Percentiles rank a stretch among this genome's conserved stretches.
These are phyloP conservation scores for Aspergillus latus DNA, from an alignment of 2,329 filamentous ascomycete genomes.

Conservation along the genomic window DNA sequence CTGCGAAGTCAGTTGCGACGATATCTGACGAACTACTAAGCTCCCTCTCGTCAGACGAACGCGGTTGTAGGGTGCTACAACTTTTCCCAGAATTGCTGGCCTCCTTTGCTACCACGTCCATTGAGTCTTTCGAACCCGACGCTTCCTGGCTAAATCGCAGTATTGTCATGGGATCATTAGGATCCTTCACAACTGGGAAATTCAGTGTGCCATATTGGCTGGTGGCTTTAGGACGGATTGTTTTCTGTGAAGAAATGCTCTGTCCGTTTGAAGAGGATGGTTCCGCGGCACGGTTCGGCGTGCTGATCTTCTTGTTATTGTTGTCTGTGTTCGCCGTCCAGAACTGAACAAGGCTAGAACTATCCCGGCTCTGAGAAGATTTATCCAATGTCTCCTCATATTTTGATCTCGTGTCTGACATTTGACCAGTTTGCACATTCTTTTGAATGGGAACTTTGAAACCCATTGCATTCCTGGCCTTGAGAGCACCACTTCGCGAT, in stretches of 20 bases:
- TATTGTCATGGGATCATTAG: constrained; percentile 63
- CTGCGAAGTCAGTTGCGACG: constrained; percentile 20
- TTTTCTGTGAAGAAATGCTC: constrained; percentile 26
- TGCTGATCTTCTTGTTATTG: constrained; percentile 9
- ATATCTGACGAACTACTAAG: constrained; percentile 16
- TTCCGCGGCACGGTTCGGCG: constrained; percentile 10
- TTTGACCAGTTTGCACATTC: neutral
- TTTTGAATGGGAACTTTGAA: constrained; percentile 1
- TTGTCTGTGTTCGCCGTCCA: neutral
- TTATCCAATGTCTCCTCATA: neutral
- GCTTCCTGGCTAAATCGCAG: constrained; percentile 66
- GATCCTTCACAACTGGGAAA: constrained; percentile 77
- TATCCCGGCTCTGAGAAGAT: neutral
- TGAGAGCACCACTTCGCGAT: neutral
- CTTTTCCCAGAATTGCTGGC: constrained; percentile 9
- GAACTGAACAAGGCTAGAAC: neutral
- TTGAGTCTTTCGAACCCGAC: constrained; percentile 51
- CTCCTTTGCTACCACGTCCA: constrained; percentile 18
- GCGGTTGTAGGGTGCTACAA: constrained; percentile 20
- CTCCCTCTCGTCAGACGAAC: constrained; percentile 22
- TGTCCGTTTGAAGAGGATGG: constrained; percentile 22
- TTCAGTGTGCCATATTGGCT: constrained; percentile 52
- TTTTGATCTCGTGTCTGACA: neutral
- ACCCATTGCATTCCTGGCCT: neutral
- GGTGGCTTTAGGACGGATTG: constrained; percentile 27